Base-by-base conservation (phyloP, 1,284 basidiomycete genomes). In the Malassezia obtusa region DNA sequence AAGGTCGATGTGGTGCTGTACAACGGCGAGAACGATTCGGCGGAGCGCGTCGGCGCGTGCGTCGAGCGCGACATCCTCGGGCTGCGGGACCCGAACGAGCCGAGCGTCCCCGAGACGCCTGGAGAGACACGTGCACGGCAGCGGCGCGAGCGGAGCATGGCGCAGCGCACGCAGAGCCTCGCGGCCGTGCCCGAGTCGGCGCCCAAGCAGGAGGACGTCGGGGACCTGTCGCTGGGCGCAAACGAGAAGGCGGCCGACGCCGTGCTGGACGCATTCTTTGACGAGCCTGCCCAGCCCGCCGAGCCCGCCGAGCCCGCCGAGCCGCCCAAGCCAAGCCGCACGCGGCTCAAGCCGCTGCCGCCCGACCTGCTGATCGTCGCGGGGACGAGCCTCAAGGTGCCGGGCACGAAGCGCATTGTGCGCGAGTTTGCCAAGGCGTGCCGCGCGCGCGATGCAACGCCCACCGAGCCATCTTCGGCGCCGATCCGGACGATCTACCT, bases 381-480 rank as follows among this genome's bases (percentile, higher is more conserved):
- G 84, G 91, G 91, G 36, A 96, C 91, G 14, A 90, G 87, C 25
- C 81, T 96, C 62, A 92, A 94, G 61, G 87, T 95, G 72, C 88
- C 95, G 8, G 91, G 91, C 6, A 79, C 94, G 48, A 90, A 89
- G 76, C 85, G 84, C 63, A 82, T 95, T 33, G 89, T 95, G 38
- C 90, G 90, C 74, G 88, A 91, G 56, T 94, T 96, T 63, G 87
- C 90, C 10, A 84, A 82, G 63, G 80, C 79, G 12, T 85, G 92
- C 9, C 89, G 87, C 68, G 76, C 78, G 4, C 66, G 64, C 10
- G 64, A 71, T 50, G 30, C 53, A 53, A 30, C 24, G 8, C 19
- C 17, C 3, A 43, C 28, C 17, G 49, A 35, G 9, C 30, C 39
- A 1, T 40, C 57, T 61, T 24, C 43, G 8, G 54, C 57, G 10